Evolutionary conservation across 2,329 filamentous ascomycete species (phyloP).

Genomic region (Fusarium torreyae): DNA sequence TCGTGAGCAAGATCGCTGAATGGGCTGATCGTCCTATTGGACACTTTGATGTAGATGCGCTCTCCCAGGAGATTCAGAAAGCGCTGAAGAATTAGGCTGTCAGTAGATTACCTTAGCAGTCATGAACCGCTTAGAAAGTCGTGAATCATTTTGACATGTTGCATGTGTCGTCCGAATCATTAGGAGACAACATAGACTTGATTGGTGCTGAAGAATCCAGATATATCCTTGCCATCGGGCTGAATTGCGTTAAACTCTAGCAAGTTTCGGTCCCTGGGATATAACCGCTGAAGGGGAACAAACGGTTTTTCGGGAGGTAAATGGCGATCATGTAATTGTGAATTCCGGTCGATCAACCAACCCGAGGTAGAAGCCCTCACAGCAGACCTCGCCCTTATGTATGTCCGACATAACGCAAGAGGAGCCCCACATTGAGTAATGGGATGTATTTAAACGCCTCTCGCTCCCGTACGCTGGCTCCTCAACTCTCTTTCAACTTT

Average conservation of each 20-base stretch:
- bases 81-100: background rate
- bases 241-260: no score
- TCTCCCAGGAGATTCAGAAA: conserved; percentile 17
- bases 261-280: no score
- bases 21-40: conserved; percentile 28
- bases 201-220: no score
- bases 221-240: no score
- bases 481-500: background rate
- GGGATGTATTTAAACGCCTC: background rate
- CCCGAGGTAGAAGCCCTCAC: background rate
- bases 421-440: background rate
- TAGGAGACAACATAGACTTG: no score
- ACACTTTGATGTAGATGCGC: conserved; percentile 20
- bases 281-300: accelerated
- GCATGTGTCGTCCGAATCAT: no score
- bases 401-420: background rate
- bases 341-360: background rate
- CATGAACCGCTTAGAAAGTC: no score
- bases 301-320: background rate
- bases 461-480: background rate
- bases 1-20: conserved; percentile 12
- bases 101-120: background rate
- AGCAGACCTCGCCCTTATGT: background rate
- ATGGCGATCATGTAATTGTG: background rate
- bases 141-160: no score